Evolutionary conservation across 2,329 filamentous ascomycete genomes (phyloP).

Genomic region (Ophiosphaerella korrae): DNA sequence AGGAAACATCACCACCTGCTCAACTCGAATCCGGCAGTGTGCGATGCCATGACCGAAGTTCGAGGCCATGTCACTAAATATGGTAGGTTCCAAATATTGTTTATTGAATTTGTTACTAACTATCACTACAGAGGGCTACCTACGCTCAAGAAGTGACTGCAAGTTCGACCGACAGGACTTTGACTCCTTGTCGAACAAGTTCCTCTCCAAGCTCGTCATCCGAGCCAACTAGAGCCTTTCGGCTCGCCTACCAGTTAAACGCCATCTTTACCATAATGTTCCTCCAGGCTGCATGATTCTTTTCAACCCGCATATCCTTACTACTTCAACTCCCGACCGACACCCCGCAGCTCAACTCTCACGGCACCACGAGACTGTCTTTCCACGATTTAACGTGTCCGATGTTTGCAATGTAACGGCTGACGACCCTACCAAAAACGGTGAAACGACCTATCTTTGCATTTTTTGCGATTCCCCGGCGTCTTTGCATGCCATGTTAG

Average conservation of each 20-base stretch:
- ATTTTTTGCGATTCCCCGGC: slow-evolving; percentile 47
- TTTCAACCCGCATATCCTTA: slow-evolving; percentile 17
- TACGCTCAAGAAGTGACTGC: slow-evolving; percentile 76
- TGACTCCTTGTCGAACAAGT: slow-evolving; percentile 95
- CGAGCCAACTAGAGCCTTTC: slow-evolving; percentile 72
- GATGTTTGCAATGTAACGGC: slow-evolving; percentile 40
- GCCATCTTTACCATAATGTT: slow-evolving; percentile 17
- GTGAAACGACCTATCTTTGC: slow-evolving; percentile 36
- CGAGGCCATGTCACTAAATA: slow-evolving; percentile 90
- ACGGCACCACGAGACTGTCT: slow-evolving; percentile 26
- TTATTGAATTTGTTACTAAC: slow-evolving; percentile 48
- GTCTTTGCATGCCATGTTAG: slow-evolving; percentile 43
- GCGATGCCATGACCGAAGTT: slow-evolving; percentile 95
- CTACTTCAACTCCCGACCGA: slow-evolving; percentile 34
- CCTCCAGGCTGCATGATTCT: slow-evolving; percentile 23
- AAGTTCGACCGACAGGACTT: slow-evolving; percentile 93
- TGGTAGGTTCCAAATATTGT: slow-evolving; percentile 64
- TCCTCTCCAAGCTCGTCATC: slow-evolving; percentile 94
- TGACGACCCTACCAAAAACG: slow-evolving; percentile 41
- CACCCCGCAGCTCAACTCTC: slow-evolving; percentile 28
- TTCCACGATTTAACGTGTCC: slow-evolving; percentile 36
- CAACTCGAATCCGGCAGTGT: slow-evolving; percentile 88
- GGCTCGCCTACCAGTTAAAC: slow-evolving; percentile 6
- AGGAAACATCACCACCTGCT: slow-evolving; percentile 87
- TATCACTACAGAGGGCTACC: slow-evolving; percentile 73